These are phyloP conservation scores for Lasiosphaeria hispida DNA, from an alignment of 495 filamentous ascomycete genomes.

Conservation along the genomic window DNA sequence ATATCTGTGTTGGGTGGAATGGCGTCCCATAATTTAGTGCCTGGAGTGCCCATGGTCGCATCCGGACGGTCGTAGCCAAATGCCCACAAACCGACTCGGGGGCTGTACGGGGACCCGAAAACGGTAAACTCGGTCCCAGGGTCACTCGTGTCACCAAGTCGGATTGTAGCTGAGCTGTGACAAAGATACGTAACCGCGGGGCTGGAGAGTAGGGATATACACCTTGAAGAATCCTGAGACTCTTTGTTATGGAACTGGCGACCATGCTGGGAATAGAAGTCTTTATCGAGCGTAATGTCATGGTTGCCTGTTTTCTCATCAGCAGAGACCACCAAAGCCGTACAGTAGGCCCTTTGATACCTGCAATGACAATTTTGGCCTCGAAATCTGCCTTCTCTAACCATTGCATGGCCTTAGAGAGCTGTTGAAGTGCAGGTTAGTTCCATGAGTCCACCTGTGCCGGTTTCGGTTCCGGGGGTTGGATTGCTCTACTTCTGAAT, in stretches of 20 bases:
- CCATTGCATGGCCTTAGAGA: constrained; percentile 65
- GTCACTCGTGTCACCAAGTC: constrained; percentile 54
- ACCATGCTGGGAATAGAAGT: constrained; percentile 59
- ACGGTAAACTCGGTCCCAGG: constrained; percentile 67
- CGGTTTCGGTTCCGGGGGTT: too few relatives aligned
- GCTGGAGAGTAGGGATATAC: constrained; percentile 55
- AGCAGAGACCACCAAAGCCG: not conserved
- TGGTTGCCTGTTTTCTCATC: constrained; percentile 72
- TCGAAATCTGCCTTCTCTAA: constrained; percentile 72
- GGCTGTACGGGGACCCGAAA: constrained; percentile 74
- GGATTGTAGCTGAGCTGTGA: constrained; percentile 59
- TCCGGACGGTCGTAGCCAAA: constrained; percentile 60
- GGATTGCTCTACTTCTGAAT: constrained; percentile 31
- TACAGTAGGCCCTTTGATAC: constrained; percentile 45
- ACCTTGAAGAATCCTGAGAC: constrained; percentile 56
- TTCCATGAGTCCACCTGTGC: too few relatives aligned
- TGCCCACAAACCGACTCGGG: constrained; percentile 63
- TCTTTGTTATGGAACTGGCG: constrained; percentile 56
- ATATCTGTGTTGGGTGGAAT: constrained; percentile 75
- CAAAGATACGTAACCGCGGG: constrained; percentile 62
- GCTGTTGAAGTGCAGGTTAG: constrained; percentile 17
- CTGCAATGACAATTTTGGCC: constrained; percentile 80
- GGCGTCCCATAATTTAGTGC: constrained; percentile 46
- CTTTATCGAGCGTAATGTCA: constrained; percentile 67
- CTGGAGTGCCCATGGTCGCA: not conserved